A percentile compares a stretch with the other conserved stretches of the same genome.
These are phyloP conservation scores for Circinella umbellata DNA, from an alignment of 371 early-diverging fungal species.

Conservation along the genomic window DNA sequence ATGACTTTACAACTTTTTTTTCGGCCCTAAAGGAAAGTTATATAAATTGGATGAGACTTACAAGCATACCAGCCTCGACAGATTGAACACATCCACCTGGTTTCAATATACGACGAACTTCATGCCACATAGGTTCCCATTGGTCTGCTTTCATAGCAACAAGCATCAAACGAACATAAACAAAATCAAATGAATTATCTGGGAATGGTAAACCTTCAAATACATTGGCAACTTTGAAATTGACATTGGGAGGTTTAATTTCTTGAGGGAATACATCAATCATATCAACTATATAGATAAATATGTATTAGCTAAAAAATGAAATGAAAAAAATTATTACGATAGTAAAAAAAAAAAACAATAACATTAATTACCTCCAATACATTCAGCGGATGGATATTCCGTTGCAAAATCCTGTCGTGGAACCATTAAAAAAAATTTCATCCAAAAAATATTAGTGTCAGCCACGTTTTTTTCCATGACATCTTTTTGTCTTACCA, in stretches of 20 bases:
- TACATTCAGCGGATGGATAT: constrained; percentile 54
- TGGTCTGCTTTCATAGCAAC: constrained; percentile 48
- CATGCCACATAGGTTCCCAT: constrained; percentile 54
- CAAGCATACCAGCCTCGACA: constrained; percentile 42
- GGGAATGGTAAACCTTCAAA: constrained; percentile 56
- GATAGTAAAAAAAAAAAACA: no score
- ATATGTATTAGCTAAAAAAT: no score
- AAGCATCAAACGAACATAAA: constrained; percentile 56
- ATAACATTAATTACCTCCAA: constrained; percentile 25
- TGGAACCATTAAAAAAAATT: neutral
- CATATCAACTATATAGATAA: constrained; percentile 41
- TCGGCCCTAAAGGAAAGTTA: no score
- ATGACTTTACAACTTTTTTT: no score
- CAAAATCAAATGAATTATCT: constrained; percentile 64
- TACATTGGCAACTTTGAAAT: constrained; percentile 49
- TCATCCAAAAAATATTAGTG: neutral
- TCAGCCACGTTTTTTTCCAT: neutral
- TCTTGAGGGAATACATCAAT: constrained; percentile 54
- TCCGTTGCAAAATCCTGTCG: constrained; percentile 61
- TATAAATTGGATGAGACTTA: neutral
- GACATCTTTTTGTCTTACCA: constrained; percentile 32
- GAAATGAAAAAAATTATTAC: no score
- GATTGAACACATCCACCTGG: constrained; percentile 64
- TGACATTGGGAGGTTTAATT: constrained; percentile 50
- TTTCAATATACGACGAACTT: constrained; percentile 56